Percentiles rank a stretch among this genome's conserved stretches.
Conservation (phyloP, 2,329 filamentous ascomycete species). For the Ascochyta pisi region DNA sequence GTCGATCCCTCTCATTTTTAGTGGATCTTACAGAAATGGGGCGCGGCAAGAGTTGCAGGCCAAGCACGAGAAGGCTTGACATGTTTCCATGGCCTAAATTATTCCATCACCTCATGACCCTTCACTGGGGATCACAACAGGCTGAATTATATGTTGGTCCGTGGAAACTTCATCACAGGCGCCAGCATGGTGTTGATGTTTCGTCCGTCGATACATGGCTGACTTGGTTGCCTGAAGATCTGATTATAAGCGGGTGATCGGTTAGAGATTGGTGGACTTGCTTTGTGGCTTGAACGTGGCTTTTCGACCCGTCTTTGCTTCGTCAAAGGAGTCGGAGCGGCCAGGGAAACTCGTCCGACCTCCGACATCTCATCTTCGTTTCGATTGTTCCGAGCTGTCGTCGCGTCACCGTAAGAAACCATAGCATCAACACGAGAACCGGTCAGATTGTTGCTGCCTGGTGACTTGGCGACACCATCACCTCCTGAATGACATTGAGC, state of each 20-base stretch:
- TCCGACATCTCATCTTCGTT: conserved; percentile 1
- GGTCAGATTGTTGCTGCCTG: conserved; percentile 7
- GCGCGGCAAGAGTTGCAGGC: conserved; percentile 7
- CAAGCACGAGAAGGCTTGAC: conserved; percentile 10
- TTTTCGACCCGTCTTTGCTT: conserved; percentile 7
- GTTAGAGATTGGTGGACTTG: conserved; percentile 6
- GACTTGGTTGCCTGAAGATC: conserved; percentile 16
- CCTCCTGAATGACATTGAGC: background rate
- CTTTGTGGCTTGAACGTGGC: conserved; percentile 12
- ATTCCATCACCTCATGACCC: background rate
- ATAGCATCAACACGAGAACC: background rate
- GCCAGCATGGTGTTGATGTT: conserved; percentile 5
- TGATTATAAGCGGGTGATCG: conserved; percentile 3
- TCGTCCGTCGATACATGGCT: conserved; percentile 13
- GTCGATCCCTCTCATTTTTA: conserved; percentile 3
- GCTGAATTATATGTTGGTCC: background rate
- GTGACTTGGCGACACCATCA: background rate
- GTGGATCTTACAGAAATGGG: conserved; percentile 12
- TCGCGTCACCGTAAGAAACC: background rate
- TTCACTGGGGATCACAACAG: background rate
- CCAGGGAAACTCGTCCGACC: conserved; percentile 8
- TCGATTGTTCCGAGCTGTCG: conserved; percentile 6
- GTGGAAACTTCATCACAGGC: background rate
- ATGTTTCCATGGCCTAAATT: conserved; percentile 1
- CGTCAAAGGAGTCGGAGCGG: conserved; percentile 10